Base-by-base conservation (phyloP, 1,284 basidiomycete genomes). In the Termitomyces sp. region DNA sequence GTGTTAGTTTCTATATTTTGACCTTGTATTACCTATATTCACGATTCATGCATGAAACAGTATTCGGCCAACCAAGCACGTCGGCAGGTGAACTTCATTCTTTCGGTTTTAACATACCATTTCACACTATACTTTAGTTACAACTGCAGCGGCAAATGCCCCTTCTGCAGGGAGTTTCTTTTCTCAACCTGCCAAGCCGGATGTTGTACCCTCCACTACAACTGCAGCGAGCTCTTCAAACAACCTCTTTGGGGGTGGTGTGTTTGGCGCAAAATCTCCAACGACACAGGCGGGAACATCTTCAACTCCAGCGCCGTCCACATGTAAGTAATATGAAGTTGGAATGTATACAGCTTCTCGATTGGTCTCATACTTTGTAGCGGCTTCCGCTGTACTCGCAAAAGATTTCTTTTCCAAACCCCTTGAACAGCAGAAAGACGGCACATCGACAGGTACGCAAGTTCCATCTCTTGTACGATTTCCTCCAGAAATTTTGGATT, bases 361-460 rank as follows among this genome's bases (percentile, higher is more conserved):
- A 40, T 5, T 50, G 33, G 26, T 28, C 12, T 52, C 19, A 26
- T 38, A 2, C 19, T 28, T 54, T 41, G 5, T 48, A 62, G 59
- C 51, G 17, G 45, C 53, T 41, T 38, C 53, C 17, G 41, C 59
- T 13, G 45, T 48, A 48, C 47, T 61, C 5, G 56, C 53, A 41
- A 67, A 68, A 47, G 64, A 65, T 38, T 52, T 69, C 21, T 70
- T 70, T 60, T 34, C 57, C 5, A 69, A 70, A 60, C 62, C 68
- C 21, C 58, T 64, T 24, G 70, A 71, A 36, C 68, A 70, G 30
- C 68, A 69, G 55, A 73, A 70, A 56, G 67, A 69, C 50, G 62
- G 56, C 49, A 51, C 68, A 31, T 41, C 65, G n/a, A 26, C 61
- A 58, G 55, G 69, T 67, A 56, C 38, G 41, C 54, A 10, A 50